Evolutionary conservation across 306 rosid genomes (phyloP), one percentile per base, ranked within the genome.

Genomic region (Vigna radiata): DNA sequence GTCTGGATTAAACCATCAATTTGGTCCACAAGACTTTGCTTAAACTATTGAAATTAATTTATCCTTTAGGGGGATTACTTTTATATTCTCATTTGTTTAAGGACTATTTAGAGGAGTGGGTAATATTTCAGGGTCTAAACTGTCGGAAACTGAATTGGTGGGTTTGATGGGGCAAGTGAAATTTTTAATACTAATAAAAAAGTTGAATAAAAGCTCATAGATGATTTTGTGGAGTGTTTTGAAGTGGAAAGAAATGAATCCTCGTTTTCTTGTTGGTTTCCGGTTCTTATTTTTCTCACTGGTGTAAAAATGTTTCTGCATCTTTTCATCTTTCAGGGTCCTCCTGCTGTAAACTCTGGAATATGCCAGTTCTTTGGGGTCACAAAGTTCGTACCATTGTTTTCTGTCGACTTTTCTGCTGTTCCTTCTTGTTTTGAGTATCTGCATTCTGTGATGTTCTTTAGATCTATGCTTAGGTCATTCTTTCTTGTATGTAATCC

Each of bases 321-420:
- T 23, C 37, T 72, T 65, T 63, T 23, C 15, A 55, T 61, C 52
- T 54, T 83, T 72, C 94, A 93, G 98, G 97, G 80, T 13, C 88
- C 73, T 31, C 77, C 89, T 15, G 53, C 82, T 46, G 66, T 29
- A n/a, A 49, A 59, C 14, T 67, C 59, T 31, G 94, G 96, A 48
- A 78, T 83, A 78, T 90, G 88, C 83, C 76, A 80, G 83, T 72
- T 94, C 54, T 94, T 82, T 75, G 94, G 84, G 70, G 27, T 83
- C 56, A 49, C 10, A 69, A 64, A 69, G 61, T 79, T 54, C 6
- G 56, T 75, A 56, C 94, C 97, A 4, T 29, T 84, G 81, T 86
- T 94, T 72, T 84, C 81, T 59, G 83, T 94, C 56, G 94, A 91
- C 83, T 94, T 83, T 77, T 81, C 98, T 49, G 94, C 97, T 15